Conservation (phyloP, 2,329 filamentous ascomycete genomes). For the Nannizzia gypsea region DNA sequence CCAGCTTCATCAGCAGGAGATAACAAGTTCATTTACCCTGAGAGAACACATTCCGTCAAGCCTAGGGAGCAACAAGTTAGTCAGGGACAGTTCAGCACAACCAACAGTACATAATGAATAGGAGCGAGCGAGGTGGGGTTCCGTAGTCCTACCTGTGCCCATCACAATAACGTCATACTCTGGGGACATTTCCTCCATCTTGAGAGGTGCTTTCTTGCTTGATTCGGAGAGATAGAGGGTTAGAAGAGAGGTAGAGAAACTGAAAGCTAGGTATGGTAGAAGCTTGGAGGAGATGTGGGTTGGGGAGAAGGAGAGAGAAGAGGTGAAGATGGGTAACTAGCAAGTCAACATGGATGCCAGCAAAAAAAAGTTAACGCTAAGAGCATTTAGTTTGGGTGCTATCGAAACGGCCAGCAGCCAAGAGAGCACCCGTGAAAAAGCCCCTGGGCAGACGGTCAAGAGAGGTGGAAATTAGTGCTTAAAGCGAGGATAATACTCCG, state of each 20-base stretch:
- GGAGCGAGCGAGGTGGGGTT: slow-evolving; percentile 20
- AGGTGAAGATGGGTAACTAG: neutral
- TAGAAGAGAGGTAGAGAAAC: neutral
- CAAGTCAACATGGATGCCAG: neutral
- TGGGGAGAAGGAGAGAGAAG: neutral
- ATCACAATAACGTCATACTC: slow-evolving; percentile 99
- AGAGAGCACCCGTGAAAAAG: neutral
- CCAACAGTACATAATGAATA: slow-evolving; percentile 13
- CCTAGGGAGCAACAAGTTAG: slow-evolving; percentile 44
- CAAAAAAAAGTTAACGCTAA: neutral
- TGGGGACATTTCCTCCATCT: slow-evolving; percentile 96
- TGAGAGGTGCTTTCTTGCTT: slow-evolving; percentile 13
- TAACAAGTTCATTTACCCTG: slow-evolving; percentile 53
- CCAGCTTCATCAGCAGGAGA: neutral
- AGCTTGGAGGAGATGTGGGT: neutral
- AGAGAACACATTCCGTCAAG: slow-evolving; percentile 97
- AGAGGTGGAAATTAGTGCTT: neutral
- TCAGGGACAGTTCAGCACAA: slow-evolving; percentile 7
- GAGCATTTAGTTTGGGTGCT: neutral
- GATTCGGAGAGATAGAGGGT: neutral
- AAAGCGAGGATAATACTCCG: neutral
- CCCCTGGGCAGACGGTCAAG: neutral
- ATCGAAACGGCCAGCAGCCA: neutral
- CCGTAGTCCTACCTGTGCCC: slow-evolving; percentile 64
- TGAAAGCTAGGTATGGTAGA: neutral